These are phyloP conservation scores for Fusarium hainanense DNA, from an alignment of 2,329 filamentous ascomycete genomes.

Conservation along the genomic window DNA sequence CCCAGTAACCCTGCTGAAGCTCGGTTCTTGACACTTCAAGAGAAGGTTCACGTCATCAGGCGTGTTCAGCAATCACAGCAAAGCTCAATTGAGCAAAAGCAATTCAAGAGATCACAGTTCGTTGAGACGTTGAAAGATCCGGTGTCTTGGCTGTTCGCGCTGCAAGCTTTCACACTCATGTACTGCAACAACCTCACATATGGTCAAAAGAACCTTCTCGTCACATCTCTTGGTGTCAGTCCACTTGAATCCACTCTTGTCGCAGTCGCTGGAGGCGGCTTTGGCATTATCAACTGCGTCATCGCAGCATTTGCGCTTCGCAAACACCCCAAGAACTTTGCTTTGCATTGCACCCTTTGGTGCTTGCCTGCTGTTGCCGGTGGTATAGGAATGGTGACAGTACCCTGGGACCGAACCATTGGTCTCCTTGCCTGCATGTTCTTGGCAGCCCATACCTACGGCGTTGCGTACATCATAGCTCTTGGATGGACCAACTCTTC, in stretches of 20 bases:
- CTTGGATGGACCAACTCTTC: conserved; percentile 20
- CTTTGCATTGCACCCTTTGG: conserved; percentile 47
- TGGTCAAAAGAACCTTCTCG: conserved; percentile 54
- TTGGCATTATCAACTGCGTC: conserved; percentile 49
- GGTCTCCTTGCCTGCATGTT: conserved; percentile 43
- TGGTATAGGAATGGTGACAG: conserved; percentile 46
- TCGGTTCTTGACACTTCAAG: conserved; percentile 54
- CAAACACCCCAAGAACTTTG: conserved; percentile 47
- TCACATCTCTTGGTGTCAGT: conserved; percentile 50
- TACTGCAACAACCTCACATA: conserved; percentile 55
- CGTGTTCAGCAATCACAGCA: conserved; percentile 49
- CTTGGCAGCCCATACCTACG: conserved; percentile 51
- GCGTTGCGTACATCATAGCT: conserved; percentile 28
- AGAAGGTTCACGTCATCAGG: conserved; percentile 53
- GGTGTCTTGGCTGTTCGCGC: conserved; percentile 48
- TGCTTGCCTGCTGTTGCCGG: conserved; percentile 44
- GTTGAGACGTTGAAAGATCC: conserved; percentile 46
- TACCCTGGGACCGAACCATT: conserved; percentile 42
- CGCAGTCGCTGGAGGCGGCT: conserved; percentile 51
- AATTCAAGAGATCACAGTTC: conserved; percentile 49
- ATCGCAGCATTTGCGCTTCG: conserved; percentile 48
- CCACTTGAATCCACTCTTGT: conserved; percentile 55
- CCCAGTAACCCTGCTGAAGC: conserved; percentile 55
- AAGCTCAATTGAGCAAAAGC: conserved; percentile 53
- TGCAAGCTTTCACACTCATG: conserved; percentile 50